Conservation (phyloP, 441 rosid species). For the Manihot esculenta region DNA sequence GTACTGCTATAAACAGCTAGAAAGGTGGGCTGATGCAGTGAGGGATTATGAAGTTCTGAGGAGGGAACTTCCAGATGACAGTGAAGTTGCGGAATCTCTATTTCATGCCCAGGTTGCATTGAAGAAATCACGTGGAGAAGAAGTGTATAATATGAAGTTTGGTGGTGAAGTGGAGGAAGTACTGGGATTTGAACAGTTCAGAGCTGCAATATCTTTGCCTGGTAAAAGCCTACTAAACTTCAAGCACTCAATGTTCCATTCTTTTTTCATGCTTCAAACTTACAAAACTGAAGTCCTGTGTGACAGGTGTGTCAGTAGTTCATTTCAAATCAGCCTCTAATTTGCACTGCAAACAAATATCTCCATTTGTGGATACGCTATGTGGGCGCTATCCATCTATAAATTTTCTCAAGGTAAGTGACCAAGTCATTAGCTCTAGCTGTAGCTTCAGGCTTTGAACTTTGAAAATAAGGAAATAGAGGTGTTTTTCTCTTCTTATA, state of each 20-base stretch:
- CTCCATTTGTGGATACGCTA: conserved; percentile 65
- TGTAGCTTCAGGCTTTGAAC: neutral
- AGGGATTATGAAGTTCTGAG: conserved; percentile 83
- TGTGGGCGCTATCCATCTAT: conserved; percentile 82
- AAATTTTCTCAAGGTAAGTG: conserved; percentile 76
- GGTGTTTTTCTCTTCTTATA: conserved; percentile 15
- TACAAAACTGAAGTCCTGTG: conserved; percentile 2
- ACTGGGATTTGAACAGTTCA: conserved; percentile 68
- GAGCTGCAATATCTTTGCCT: conserved; percentile 68
- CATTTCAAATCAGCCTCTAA: conserved; percentile 64
- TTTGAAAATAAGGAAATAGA: neutral
- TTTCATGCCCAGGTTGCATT: conserved; percentile 83
- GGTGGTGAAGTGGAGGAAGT: conserved; percentile 89
- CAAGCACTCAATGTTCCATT: neutral
- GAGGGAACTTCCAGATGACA: conserved; percentile 77
- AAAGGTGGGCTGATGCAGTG: conserved; percentile 83
- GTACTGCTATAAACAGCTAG: conserved; percentile 42
- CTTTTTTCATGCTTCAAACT: conserved; percentile 5
- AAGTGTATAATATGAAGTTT: conserved; percentile 79
- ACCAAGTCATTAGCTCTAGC: conserved; percentile 1
- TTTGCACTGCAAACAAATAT: conserved; percentile 75
- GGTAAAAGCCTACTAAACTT: conserved; percentile 40
- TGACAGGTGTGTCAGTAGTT: conserved; percentile 73
- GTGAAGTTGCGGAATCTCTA: conserved; percentile 80
- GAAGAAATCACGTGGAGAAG: conserved; percentile 92